A percentile compares a stretch with the other conserved stretches of the same genome.
Evolutionary conservation across 805 yeast species (phyloP).

Genomic region (Myxozyma lipomycoides): DNA sequence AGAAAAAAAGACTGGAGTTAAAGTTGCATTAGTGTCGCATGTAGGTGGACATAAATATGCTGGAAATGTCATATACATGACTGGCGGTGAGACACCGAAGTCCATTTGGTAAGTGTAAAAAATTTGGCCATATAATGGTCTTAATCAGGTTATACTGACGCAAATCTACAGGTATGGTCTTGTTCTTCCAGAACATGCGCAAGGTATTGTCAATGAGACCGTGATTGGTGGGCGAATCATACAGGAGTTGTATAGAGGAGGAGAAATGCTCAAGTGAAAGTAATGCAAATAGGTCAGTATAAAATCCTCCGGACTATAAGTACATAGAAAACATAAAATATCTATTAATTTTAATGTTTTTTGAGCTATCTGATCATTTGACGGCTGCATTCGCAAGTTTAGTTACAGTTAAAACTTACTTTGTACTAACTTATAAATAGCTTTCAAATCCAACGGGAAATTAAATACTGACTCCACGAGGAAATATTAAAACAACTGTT

Average conservation of each 20-base stretch:
- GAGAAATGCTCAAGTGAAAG: background rate
- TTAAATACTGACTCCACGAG: too few relatives aligned
- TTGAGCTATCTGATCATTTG: too few relatives aligned
- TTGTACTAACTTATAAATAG: too few relatives aligned
- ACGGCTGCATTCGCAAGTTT: too few relatives aligned
- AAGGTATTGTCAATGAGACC: constrained; percentile 58
- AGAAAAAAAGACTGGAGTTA: constrained; percentile 21
- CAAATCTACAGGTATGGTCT: constrained; percentile 67
- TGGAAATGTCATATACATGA: constrained; percentile 66
- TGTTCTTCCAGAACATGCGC: constrained; percentile 62
- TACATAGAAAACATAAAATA: too few relatives aligned
- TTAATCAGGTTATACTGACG: too few relatives aligned
- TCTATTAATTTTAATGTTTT: too few relatives aligned
- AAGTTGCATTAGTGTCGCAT: constrained; percentile 60
- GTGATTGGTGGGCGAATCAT: constrained; percentile 49
- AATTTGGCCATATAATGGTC: background rate
- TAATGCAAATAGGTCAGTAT: too few relatives aligned
- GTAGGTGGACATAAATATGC: constrained; percentile 87
- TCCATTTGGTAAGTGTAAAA: constrained; percentile 28
- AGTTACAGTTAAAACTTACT: too few relatives aligned
- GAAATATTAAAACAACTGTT: too few relatives aligned
- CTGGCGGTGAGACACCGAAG: constrained; percentile 39
- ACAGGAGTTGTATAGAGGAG: constrained; percentile 46
- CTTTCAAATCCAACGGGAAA: too few relatives aligned
- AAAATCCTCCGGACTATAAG: background rate